Percentiles rank a stretch among this genome's conserved stretches.
Conservation (phyloP, 1,284 basidiomycete genomes). For the Meira miltonrushii region DNA sequence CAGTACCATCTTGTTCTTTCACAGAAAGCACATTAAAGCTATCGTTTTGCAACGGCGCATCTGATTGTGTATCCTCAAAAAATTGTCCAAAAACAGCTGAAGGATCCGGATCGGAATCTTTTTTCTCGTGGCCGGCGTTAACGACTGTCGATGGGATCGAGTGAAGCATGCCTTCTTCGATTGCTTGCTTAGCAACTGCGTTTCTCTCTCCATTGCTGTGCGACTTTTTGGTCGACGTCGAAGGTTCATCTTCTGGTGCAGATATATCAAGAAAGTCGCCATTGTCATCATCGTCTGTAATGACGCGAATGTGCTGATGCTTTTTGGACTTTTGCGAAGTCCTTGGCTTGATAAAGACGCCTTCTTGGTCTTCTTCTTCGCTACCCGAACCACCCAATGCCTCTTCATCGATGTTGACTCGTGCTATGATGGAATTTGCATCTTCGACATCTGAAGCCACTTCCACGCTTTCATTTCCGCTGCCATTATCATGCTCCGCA, state of each 20-base stretch:
- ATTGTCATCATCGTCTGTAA: neutral
- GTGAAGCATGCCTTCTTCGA: constrained; percentile 8
- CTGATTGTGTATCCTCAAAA: constrained; percentile 39
- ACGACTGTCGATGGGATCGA: constrained; percentile 6
- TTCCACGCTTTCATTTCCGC: constrained; percentile 10
- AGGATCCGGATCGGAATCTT: neutral
- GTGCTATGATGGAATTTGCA: neutral
- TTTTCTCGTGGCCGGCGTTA: neutral
- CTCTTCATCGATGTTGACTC: neutral
- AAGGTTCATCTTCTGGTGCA: no score
- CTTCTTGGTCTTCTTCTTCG: constrained; percentile 14
- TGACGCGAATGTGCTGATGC: neutral
- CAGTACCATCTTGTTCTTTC: constrained; percentile 23
- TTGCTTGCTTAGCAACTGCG: no score
- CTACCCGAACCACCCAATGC: neutral
- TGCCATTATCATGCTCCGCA: constrained; percentile 10
- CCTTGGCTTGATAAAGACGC: constrained; percentile 13
- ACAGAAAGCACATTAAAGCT: constrained; percentile 37
- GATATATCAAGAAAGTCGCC: neutral
- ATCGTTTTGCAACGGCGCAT: constrained; percentile 27
- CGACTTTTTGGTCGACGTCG: no score
- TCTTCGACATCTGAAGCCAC: constrained; percentile 16
- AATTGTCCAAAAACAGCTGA: constrained; percentile 38
- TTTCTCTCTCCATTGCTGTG: no score
- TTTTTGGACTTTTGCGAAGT: constrained; percentile 29